Evolutionary conservation across 208 protist species (phyloP).

Genomic region (Acanthamoeba royreba): DNA sequence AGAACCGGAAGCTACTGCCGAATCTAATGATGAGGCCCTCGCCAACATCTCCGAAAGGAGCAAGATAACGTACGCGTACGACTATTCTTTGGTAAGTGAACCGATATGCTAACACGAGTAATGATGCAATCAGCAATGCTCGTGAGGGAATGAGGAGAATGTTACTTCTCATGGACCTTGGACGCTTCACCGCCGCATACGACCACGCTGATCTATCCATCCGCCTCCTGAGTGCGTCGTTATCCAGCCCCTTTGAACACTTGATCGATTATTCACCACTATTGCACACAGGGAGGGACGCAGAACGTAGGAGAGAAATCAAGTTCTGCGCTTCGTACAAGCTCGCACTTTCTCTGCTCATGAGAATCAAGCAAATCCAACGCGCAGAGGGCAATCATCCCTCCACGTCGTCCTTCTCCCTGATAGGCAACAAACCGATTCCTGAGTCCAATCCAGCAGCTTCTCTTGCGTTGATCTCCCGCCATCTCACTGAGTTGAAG

Average conservation of each 20-base stretch:
- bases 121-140: not conserved
- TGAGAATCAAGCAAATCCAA: slow-evolving; percentile 15
- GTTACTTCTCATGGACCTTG: not conserved
- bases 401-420: not conserved
- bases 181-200: not conserved
- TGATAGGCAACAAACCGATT: not conserved
- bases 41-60: not conserved
- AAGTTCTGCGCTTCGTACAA: slow-evolving; percentile 27
- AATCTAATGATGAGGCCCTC: not conserved
- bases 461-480: not conserved
- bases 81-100: no score
- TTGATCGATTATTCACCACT: no score
- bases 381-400: not conserved
- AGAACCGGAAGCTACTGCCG: not conserved
- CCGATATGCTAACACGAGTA: no score
- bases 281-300: slow-evolving; percentile 7
- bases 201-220: slow-evolving; percentile 24
- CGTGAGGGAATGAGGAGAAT: not conserved
- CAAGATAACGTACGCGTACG: not conserved
- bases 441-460: not conserved
- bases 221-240: not conserved
- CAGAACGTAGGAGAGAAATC: not conserved
- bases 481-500: not conserved
- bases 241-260: not conserved
- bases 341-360: slow-evolving; percentile 31